Base-by-base conservation (phyloP, 495 filamentous ascomycete species). In the Penicillium mononematosum region DNA sequence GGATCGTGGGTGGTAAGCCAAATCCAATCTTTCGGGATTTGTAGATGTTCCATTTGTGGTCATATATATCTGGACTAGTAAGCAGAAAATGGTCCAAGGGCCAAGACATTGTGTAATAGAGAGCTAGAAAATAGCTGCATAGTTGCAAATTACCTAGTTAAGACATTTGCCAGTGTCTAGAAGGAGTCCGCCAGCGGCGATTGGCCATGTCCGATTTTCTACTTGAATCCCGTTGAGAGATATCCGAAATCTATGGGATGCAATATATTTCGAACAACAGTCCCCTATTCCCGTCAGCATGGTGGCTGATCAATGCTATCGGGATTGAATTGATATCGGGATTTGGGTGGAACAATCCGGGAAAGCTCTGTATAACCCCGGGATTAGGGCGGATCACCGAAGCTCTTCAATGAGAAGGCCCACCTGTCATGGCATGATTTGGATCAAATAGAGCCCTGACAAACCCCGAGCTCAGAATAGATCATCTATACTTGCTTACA, bases 321-420 rank as follows among this genome's bases (percentile, higher is more conserved):
- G 49, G 32, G 32, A 22, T 51, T 50, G 19, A 14, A 19, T 12
- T 49, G 17, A 19, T 29, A 27, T 51, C 49, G 49, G 49, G 36
- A 29, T 51, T 51, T 51, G 31, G 17, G 19, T 50, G 49, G 39
- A 20, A 51, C 34, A 24, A 17, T 17, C 45, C 45, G 45, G 27
- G 27, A 31, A 12, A 41, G 34, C 36, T 34, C 14, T 50, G 47
- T 39, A 41, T 27, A 24, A 19, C 22, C n/a, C 39, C 49, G 49
- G 49, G 49, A 51, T 51, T 51, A 25, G 19, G 22, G 48, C 49
- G 24, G 47, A 38, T 19, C 17, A 38, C 12, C 17, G 22, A 46
- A 14, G 45, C 19, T 48, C 45, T 32, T 7, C 7, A 48, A 12
- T 9, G 19, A n/a, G 16, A 5, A 20, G 17, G 22, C 6, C 3